Evolutionary conservation across 2,329 filamentous ascomycete genomes (phyloP).

Genomic region (Fusarium vanettenii): DNA sequence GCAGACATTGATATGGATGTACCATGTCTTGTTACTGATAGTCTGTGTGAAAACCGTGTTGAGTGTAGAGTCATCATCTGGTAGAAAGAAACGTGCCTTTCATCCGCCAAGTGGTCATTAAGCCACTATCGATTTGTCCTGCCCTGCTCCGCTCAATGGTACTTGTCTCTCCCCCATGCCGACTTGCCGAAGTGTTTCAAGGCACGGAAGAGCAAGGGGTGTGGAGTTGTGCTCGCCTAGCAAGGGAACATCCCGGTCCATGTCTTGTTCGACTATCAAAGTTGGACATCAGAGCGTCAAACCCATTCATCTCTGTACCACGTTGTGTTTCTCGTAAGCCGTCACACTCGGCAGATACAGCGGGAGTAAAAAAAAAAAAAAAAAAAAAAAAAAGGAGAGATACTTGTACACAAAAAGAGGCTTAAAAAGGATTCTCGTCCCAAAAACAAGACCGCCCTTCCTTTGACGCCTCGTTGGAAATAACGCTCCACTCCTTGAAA

Average conservation of each 20-base stretch:
- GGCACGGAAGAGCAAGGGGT: not conserved
- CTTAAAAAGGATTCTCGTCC: not conserved
- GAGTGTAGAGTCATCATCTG: not conserved
- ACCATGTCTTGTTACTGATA: not conserved
- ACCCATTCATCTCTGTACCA: not conserved
- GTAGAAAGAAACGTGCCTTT: not conserved
- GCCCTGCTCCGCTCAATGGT: not conserved
- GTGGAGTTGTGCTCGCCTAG: not conserved
- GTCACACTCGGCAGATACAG: not conserved
- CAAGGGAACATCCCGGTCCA: not conserved
- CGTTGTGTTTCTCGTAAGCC: not conserved
- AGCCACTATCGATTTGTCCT: not conserved
- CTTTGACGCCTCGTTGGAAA: conserved; percentile 10
- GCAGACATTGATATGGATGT: not conserved
- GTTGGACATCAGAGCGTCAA: not conserved
- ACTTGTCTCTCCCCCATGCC: not conserved
- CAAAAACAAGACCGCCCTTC: not conserved
- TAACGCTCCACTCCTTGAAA: conserved; percentile 17
- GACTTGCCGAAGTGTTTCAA: conserved; percentile 1
- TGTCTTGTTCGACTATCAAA: not conserved
- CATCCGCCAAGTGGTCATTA: not conserved
- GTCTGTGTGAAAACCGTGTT: not conserved
- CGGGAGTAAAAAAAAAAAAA: not conserved
- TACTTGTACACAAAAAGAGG: not conserved
- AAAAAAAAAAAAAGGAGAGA: not conserved